These are phyloP conservation scores for Nothopassalora personata DNA, from an alignment of 2,329 filamentous ascomycete species.

Conservation along the genomic window DNA sequence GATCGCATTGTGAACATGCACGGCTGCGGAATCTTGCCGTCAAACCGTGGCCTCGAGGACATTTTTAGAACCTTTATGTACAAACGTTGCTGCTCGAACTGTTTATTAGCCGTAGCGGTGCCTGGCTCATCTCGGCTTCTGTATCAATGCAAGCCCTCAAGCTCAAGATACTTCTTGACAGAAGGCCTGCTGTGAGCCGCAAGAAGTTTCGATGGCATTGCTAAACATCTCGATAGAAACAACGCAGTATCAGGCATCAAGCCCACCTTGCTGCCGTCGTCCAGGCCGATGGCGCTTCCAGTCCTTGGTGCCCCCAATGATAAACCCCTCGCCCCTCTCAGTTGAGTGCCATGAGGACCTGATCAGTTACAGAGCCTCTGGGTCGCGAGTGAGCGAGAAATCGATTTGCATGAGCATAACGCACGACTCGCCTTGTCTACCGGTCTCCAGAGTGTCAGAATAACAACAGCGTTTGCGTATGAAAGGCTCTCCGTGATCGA, in stretches of 20 bases:
- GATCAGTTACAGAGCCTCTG: not conserved
- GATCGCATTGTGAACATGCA: not conserved
- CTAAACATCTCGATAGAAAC: no score
- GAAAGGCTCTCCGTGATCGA: not conserved
- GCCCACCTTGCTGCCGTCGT: no score
- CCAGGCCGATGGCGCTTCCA: no score
- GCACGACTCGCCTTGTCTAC: not conserved
- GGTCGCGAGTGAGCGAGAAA: not conserved
- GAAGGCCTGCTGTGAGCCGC: not conserved
- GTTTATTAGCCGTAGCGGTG: not conserved
- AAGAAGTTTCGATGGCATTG: not conserved
- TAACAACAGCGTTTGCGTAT: not conserved
- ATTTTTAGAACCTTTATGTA: not conserved
- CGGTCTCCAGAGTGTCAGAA: not conserved
- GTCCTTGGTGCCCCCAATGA: no score
- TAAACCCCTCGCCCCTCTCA: no score
- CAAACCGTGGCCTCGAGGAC: not conserved
- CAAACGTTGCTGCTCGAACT: slow-evolving; percentile 2
- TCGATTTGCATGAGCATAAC: slow-evolving; percentile 4
- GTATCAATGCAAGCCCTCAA: not conserved
- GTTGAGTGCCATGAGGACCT: not conserved
- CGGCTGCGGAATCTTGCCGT: not conserved
- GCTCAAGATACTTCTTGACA: not conserved
- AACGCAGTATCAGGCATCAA: no score
- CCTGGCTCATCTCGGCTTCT: slow-evolving; percentile 8